phyloP scores from a whole-genome alignment of 495 filamentous ascomycete species.

The Penicillium waksmanii region DNA sequence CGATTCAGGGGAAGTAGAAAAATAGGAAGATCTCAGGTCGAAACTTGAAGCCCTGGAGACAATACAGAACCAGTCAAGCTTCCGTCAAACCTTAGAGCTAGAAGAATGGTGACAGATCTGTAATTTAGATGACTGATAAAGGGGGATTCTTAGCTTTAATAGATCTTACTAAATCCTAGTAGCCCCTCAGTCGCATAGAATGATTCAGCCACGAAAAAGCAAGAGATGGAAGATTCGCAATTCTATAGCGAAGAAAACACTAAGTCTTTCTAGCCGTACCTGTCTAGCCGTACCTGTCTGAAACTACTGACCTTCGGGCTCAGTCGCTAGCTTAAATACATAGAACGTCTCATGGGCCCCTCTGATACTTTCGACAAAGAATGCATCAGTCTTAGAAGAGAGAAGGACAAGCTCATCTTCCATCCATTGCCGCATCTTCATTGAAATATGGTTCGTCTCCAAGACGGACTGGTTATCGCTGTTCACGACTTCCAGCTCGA shows the following conservation, averaged over 20 bases:
- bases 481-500: slow-evolving; percentile 8
- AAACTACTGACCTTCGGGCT: background rate
- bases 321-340: background rate
- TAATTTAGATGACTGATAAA: background rate
- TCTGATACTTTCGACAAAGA: slow-evolving; percentile 4
- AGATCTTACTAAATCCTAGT: background rate
- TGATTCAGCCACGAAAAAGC: too few species aligned
- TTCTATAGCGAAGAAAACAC: too few species aligned
- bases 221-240: too few species aligned
- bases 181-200: too few species aligned
- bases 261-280: too few species aligned
- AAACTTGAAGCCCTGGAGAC: background rate
- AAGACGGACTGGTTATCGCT: slow-evolving; percentile 2
- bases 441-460: slow-evolving; percentile 15
- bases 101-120: background rate
- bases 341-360: slow-evolving; percentile 14
- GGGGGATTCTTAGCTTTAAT: background rate
- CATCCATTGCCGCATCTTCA: slow-evolving; percentile 15
- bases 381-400: background rate
- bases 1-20: background rate
- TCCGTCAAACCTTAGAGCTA: too few species aligned
- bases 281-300: background rate
- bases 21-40: too few species aligned
- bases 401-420: slow-evolving; percentile 6
- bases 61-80: too few species aligned